A percentile compares a stretch with the other conserved stretches of the same genome.
phyloP scores from a whole-genome alignment of 805 yeast genomes.

The Myxozyma lipomycoides region DNA sequence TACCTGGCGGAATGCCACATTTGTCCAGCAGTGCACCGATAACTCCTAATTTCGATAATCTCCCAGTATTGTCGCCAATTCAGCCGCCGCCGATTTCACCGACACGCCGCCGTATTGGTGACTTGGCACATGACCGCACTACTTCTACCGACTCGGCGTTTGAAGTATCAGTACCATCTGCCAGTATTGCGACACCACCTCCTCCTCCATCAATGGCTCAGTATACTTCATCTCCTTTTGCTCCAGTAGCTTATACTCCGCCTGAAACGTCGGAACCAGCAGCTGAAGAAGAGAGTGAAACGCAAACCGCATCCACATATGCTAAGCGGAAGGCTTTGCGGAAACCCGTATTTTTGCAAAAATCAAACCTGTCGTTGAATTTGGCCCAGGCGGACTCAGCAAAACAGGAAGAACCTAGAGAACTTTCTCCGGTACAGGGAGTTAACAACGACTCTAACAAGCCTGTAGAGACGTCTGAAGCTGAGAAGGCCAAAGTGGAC shows the following conservation, averaged over 20 bases:
- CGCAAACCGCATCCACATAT: not conserved
- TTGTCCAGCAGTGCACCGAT: not conserved
- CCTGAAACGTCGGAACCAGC: not conserved
- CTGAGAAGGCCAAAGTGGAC: too few relatives aligned
- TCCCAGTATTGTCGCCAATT: conserved; percentile 7
- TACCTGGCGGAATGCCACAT: conserved; percentile 9
- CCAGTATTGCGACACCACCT: conserved; percentile 4
- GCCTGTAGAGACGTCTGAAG: too few relatives aligned
- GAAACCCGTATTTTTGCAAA: conserved; percentile 4
- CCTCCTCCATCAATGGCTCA: conserved; percentile 1
- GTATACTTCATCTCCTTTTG: not conserved
- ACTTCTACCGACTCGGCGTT: not conserved
- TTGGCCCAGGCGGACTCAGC: not conserved
- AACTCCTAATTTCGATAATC: not conserved
- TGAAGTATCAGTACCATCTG: not conserved
- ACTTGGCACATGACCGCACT: not conserved
- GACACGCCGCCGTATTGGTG: conserved; percentile 3
- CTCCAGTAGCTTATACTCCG: not conserved
- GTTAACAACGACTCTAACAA: too few relatives aligned
- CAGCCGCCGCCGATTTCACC: conserved; percentile 20
- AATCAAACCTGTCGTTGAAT: not conserved
- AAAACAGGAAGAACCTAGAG: not conserved
- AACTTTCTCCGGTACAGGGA: too few relatives aligned
- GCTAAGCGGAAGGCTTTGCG: conserved; percentile 12
- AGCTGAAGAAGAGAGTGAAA: not conserved